Percentiles rank a stretch among this genome's conserved stretches.
Evolutionary conservation across 441 rosid genomes (phyloP).

Genomic region (Eruca vesicaria): DNA sequence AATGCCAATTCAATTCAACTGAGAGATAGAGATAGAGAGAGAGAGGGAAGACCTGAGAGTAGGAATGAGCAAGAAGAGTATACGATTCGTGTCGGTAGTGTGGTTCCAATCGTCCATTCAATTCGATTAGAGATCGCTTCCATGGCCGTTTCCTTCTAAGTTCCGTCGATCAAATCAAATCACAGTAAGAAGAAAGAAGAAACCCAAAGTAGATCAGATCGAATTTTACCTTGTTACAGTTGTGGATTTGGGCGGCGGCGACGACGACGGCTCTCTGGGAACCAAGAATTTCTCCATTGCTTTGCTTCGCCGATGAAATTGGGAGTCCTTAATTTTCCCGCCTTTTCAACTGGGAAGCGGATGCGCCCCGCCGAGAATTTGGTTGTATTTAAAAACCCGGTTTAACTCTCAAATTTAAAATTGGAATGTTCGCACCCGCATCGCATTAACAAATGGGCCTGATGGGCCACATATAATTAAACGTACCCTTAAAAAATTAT

Average conservation of each 20-base stretch:
- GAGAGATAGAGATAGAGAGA: not conserved
- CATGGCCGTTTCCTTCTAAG: slow-evolving; percentile 40
- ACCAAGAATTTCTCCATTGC: slow-evolving; percentile 50
- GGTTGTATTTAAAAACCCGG: not conserved
- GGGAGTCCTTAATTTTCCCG: slow-evolving; percentile 8
- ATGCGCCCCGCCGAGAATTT: not conserved
- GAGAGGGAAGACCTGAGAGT: slow-evolving; percentile 49
- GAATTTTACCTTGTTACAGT: slow-evolving; percentile 30
- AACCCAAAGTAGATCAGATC: not conserved
- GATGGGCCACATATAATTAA: not conserved
- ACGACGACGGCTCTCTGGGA: slow-evolving; percentile 30
- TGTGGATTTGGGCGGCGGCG: slow-evolving; percentile 38
- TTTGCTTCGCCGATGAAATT: not conserved
- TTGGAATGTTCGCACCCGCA: not conserved
- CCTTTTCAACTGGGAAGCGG: not conserved
- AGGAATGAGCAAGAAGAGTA: slow-evolving; percentile 59
- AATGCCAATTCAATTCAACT: not conserved
- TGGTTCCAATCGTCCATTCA: slow-evolving; percentile 57
- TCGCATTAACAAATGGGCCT: not conserved
- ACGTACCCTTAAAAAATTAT: too few relatives aligned
- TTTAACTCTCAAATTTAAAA: not conserved
- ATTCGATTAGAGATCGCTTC: slow-evolving; percentile 59
- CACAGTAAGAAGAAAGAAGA: not conserved
- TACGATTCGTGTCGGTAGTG: slow-evolving; percentile 55
- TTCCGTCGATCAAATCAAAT: not conserved